Conservation (phyloP, 2,329 filamentous ascomycete genomes). For the Colletotrichum neosansevieriae region DNA sequence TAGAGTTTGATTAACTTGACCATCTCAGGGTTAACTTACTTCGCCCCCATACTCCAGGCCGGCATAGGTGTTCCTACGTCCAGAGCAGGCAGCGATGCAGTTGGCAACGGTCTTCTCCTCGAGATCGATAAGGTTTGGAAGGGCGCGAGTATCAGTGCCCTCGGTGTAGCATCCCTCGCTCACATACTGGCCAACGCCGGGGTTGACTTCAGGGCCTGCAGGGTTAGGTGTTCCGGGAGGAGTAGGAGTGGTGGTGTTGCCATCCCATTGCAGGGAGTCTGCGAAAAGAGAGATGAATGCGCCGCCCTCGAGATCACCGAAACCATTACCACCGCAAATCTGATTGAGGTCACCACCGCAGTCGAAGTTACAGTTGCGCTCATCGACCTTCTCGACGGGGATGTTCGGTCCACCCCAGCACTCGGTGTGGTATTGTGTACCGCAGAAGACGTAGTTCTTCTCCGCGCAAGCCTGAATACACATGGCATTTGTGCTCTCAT, state of each 20-base stretch:
- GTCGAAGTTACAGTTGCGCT: slow-evolving; percentile 63
- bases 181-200: slow-evolving; percentile 47
- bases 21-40: slow-evolving; percentile 40
- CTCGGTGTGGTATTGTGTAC: slow-evolving; percentile 62
- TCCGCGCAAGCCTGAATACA: slow-evolving; percentile 59
- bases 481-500: slow-evolving; percentile 55
- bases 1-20: not conserved
- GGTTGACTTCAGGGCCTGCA: slow-evolving; percentile 51
- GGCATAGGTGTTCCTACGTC: slow-evolving; percentile 46
- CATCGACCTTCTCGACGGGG: slow-evolving; percentile 57
- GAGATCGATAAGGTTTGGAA: slow-evolving; percentile 38
- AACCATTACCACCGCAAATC: slow-evolving; percentile 65
- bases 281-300: slow-evolving; percentile 64
- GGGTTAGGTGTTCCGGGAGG: slow-evolving; percentile 40
- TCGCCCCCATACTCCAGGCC: slow-evolving; percentile 56
- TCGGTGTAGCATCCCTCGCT: slow-evolving; percentile 43
- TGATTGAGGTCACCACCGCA: slow-evolving; percentile 63
- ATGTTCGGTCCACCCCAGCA: slow-evolving; percentile 67
- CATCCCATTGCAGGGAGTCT: slow-evolving; percentile 48
- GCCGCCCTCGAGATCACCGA: slow-evolving; percentile 47
- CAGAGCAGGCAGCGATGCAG: slow-evolving; percentile 48
- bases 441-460: slow-evolving; percentile 56
- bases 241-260: slow-evolving; percentile 44
- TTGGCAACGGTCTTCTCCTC: slow-evolving; percentile 43
- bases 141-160: slow-evolving; percentile 41